Base-by-base conservation (phyloP, 2,329 filamentous ascomycete species). In the Colletotrichum sp. region DNA sequence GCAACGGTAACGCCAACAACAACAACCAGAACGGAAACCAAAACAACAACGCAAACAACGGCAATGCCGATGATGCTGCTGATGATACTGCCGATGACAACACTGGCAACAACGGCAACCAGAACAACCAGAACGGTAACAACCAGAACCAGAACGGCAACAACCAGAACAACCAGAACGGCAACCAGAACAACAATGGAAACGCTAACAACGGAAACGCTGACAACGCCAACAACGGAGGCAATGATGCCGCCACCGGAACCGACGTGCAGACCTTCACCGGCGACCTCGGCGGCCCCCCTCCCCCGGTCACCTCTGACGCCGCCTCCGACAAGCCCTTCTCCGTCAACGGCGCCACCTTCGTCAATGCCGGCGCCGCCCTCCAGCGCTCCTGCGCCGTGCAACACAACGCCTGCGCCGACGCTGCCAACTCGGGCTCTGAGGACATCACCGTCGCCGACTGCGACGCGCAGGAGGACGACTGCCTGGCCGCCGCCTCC, bases 271-370 rank as follows among this genome's bases (percentile, higher is more conserved):
- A 90, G 79, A 79, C 82, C 32, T 89, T 89, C 82, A 86, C 85
- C 28, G 88, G 86, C 60, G 77, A 83, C 71, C 83, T 85, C 57
- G 86, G 87, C 36, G 87, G 86, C 43, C 78, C 87, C 1, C 78
- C 86, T 2, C 86, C 87, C 3, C 80, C 88, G 7, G 86, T 89
- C 26, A 77, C 83, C 78, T 84, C 82, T 74, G 83, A 83, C 3
- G 80, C 81, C 5, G 28, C 74, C 34, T 55, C 75, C 13, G 80
- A 84, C 71, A 85, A 85, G 32, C 87, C 87, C 63, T 90, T 90
- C 81, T 83, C 81, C 65, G 92, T 92, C 78, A 92, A 89, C 73
- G 88, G 87, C n/a, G 87, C 87, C 63, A 90, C 87, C 75, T 93
- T 93, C 82, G 84, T 88, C 5, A 87, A 87, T 79, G 78, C 81